These are phyloP conservation scores for Penicillium sp. DNA, from an alignment of 2,329 filamentous ascomycete genomes.

Conservation along the genomic window DNA sequence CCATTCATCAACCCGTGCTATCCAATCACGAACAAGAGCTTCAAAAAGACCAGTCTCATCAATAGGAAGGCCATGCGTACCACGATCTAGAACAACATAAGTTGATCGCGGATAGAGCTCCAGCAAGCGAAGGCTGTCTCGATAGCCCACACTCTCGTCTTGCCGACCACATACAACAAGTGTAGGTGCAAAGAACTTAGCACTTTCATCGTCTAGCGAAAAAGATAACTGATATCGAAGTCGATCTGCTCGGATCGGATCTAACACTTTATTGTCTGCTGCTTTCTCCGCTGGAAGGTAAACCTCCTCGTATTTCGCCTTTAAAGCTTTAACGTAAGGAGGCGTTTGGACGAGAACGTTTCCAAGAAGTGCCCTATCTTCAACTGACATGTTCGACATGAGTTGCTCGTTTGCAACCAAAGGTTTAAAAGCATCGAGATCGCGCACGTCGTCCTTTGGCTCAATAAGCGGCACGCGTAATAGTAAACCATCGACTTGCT, in stretches of 20 bases:
- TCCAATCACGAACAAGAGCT: constrained; percentile 29
- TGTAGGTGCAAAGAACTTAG: constrained; percentile 28
- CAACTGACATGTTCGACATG: constrained; percentile 21
- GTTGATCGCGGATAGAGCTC: constrained; percentile 28
- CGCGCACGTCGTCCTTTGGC: constrained; percentile 22
- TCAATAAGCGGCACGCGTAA: constrained; percentile 30
- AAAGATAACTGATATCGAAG: constrained; percentile 24
- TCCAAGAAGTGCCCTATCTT: constrained; percentile 24
- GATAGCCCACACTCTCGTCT: constrained; percentile 28
- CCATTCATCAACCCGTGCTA: constrained; percentile 24
- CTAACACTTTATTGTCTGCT: constrained; percentile 21
- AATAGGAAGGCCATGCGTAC: constrained; percentile 27
- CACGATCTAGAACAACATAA: constrained; percentile 27
- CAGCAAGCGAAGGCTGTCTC: constrained; percentile 29
- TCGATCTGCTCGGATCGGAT: constrained; percentile 28
- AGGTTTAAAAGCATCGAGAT: constrained; percentile 25
- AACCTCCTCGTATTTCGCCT: constrained; percentile 19
- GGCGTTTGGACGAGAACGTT: constrained; percentile 28
- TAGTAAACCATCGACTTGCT: constrained; percentile 26
- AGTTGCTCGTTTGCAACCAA: constrained; percentile 23
- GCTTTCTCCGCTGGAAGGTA: constrained; percentile 17
- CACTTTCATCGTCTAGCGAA: constrained; percentile 13
- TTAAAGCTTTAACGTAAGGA: constrained; percentile 21
- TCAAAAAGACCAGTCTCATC: constrained; percentile 29
- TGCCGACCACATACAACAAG: constrained; percentile 30